phyloP scores from a whole-genome alignment of 768 basidiomycete genomes.

The Cubamyces sp. region DNA sequence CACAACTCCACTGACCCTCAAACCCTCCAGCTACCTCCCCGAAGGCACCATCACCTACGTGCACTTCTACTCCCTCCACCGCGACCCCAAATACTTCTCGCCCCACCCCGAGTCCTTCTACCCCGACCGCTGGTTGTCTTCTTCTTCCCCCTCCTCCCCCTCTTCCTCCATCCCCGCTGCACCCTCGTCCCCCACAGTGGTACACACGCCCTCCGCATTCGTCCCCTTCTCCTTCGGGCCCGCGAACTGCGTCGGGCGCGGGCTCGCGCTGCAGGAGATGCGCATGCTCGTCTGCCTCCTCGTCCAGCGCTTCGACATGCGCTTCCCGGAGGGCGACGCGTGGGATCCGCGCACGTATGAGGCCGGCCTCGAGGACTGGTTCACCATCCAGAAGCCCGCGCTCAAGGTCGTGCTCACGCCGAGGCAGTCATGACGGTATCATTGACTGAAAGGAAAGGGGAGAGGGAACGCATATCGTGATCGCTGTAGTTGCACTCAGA shows the following conservation, averaged over 20 bases:
- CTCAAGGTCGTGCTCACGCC: conserved; percentile 4
- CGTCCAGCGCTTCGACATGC: conserved; percentile 17
- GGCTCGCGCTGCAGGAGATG: conserved; percentile 18
- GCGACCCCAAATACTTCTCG: conserved; percentile 49
- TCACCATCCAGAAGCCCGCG: conserved; percentile 6
- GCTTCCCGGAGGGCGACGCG: conserved; percentile 4
- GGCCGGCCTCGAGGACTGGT: conserved; percentile 9
- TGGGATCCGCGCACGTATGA: conserved; percentile 8
- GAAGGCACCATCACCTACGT: conserved; percentile 38
- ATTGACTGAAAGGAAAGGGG: too few relatives aligned
- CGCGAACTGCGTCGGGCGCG: conserved; percentile 18
- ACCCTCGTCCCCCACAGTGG: background rate
- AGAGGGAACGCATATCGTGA: too few relatives aligned
- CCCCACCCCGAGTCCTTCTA: conserved; percentile 46
- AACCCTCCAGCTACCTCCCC: conserved; percentile 24
- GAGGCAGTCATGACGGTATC: background rate
- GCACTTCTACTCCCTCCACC: conserved; percentile 47
- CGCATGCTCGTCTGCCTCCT: conserved; percentile 13
- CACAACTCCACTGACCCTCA: background rate
- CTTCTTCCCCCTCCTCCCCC: conserved; percentile 24
- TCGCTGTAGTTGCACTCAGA: too few relatives aligned
- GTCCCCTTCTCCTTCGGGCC: conserved; percentile 23
- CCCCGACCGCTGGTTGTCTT: conserved; percentile 47
- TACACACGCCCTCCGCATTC: conserved; percentile 11
- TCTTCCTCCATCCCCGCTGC: conserved; percentile 14